Base-by-base conservation (phyloP, 1,284 basidiomycete species). In the Abortiporus biennis region DNA sequence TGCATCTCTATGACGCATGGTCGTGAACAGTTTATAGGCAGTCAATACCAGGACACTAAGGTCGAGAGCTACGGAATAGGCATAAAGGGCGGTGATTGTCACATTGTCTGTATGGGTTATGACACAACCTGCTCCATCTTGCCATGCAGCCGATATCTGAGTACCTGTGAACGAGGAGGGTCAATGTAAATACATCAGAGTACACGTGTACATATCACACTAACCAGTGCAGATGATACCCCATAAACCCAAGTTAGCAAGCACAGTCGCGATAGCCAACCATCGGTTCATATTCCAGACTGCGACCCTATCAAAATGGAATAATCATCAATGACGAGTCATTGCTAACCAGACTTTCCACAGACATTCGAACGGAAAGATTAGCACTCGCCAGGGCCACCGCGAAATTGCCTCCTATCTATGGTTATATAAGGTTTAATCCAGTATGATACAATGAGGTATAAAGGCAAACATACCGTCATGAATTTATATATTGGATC, bases 81-180 rank as follows among this genome's bases (percentile, higher is more conserved):
- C 17, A 32, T 43, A 43, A 16, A 33, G 24, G 6, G 40, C 36
- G 4, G 75, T 74, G 30, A 81, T 67, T 23, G 76, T 58, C 27
- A 53, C 63, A 54, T 64, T 78, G 46, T 76, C 64, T 2, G 75
- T 78, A 21, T 64, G 27, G 15, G 23, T 60, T 2, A 65, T 68
- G 47, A 80, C 79, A 48, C 78, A 81, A 17, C 69, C 64, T 4
- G 6, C n/a, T 1, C 55, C 66, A 2, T 67, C 58, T 15, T 69
- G 50, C 72, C 72, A 80, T 5, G 45, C 52, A 1, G 78, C 76
- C 43, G 71, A 70, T 20, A 81, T 60, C 24, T 78, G 64, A 17
- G 78, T 61, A 15, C 78, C 78, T 80, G 36, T n/a, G 19, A 24
- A 17, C 19, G 3, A 25, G 5, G 24, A n/a, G 11, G 12, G 15